Evolutionary conservation across 768 basidiomycete species (phyloP).

Genomic region (Cystobasidium tubakii): DNA sequence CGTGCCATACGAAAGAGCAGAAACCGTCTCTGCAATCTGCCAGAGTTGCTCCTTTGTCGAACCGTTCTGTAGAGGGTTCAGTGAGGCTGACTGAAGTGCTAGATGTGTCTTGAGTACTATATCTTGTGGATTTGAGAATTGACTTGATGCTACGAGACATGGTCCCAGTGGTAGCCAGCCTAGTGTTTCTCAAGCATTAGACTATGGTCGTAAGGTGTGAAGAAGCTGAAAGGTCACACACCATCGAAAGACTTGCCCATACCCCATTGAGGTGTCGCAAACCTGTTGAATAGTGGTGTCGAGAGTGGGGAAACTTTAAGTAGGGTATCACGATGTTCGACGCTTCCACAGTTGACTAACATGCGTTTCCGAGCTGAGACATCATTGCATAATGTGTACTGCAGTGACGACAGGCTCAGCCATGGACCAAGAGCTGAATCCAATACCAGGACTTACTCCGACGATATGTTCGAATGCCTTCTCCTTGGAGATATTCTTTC

Average conservation of each 20-base stretch:
- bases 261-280: slow-evolving; percentile 36
- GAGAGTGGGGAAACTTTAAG: not conserved
- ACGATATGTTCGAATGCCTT: slow-evolving; percentile 20
- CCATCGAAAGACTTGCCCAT: slow-evolving; percentile 30
- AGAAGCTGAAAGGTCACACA: not conserved
- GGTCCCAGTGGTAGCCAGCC: slow-evolving; percentile 32
- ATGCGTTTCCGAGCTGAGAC: slow-evolving; percentile 25
- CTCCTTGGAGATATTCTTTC: slow-evolving; percentile 10
- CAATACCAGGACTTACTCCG: slow-evolving; percentile 15
- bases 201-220: too few species aligned
- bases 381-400: slow-evolving; percentile 35
- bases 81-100: not conserved
- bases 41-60: slow-evolving; percentile 15
- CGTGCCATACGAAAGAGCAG: slow-evolving; percentile 27
- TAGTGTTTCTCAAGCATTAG: not conserved
- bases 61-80: slow-evolving; percentile 24
- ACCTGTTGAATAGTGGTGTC: slow-evolving; percentile 3
- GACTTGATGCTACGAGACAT: slow-evolving; percentile 15
- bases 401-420: not conserved
- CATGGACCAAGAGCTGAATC: not conserved
- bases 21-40: slow-evolving; percentile 35
- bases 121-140: slow-evolving; percentile 11
- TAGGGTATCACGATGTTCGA: not conserved
- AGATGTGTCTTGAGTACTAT: slow-evolving; percentile 13
- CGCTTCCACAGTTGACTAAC: not conserved